Evolutionary conservation across 1,284 basidiomycete genomes (phyloP).

Genomic region (Anthracocystis panici-leucophaei): DNA sequence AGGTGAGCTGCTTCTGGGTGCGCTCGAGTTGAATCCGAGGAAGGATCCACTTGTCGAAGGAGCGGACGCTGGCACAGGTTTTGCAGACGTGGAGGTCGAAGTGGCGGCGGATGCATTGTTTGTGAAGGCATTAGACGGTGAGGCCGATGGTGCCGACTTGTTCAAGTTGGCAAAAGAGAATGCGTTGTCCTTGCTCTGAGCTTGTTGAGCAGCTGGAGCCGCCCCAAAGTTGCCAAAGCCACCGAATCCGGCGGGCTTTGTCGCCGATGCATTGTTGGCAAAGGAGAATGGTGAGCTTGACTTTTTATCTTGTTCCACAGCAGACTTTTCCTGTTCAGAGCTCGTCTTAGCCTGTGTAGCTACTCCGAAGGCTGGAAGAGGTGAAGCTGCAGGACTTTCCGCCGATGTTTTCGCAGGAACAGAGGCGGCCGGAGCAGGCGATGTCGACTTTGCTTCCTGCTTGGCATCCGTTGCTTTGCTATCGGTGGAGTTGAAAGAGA

Average conservation of each 20-base stretch:
- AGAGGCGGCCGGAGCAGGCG: conserved; percentile 25
- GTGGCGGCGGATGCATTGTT: conserved; percentile 5
- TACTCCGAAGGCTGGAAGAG: conserved; percentile 4
- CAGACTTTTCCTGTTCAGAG: conserved; percentile 6
- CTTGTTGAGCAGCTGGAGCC: conserved; percentile 6
- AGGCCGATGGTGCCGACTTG: conserved; percentile 10
- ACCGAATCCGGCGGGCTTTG: conserved; percentile 13
- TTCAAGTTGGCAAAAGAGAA: conserved; percentile 35
- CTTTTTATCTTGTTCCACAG: conserved; percentile 6
- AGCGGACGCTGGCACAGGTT: conserved; percentile 7
- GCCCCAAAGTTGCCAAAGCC: conserved; percentile 22
- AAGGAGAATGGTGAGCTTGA: conserved; percentile 25
- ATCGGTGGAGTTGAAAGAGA: conserved; percentile 13
- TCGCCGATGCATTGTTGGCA: conserved; percentile 12
- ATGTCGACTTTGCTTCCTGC: conserved; percentile 15
- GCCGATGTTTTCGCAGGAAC: conserved; percentile 14
- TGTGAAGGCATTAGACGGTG: background rate
- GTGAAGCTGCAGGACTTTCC: conserved; percentile 1
- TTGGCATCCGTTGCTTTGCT: conserved; percentile 11
- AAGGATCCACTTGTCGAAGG: conserved; percentile 21
- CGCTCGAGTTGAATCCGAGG: conserved; percentile 49
- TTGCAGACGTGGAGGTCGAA: conserved; percentile 15
- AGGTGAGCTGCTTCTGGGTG: conserved; percentile 55
- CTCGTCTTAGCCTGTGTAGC: conserved; percentile 3
- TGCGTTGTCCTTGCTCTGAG: conserved; percentile 21